Conservation (phyloP, 2,329 filamentous ascomycete species). For the Drechslerella dactyloides region DNA sequence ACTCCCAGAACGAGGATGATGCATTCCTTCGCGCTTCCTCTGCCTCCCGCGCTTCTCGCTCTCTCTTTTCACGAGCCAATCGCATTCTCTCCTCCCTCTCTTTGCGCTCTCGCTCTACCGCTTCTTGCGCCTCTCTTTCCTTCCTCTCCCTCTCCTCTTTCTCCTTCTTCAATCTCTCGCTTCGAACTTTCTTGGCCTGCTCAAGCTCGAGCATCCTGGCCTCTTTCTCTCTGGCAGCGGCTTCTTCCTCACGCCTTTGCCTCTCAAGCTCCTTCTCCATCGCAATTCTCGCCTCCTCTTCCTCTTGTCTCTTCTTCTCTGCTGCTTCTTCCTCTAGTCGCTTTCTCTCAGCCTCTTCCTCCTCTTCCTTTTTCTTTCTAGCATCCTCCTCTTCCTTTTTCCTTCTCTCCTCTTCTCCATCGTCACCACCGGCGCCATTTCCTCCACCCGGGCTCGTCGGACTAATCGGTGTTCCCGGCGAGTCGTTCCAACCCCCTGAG, state of each 20-base stretch:
- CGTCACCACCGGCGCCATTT: conserved; percentile 23
- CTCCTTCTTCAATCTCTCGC: conserved; percentile 20
- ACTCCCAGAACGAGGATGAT: conserved; percentile 9
- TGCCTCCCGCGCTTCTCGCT: conserved; percentile 22
- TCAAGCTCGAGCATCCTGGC: conserved; percentile 5
- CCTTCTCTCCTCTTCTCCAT: conserved; percentile 28
- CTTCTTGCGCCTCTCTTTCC: conserved; percentile 23
- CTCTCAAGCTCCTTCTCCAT: conserved; percentile 7
- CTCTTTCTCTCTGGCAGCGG: conserved; percentile 17
- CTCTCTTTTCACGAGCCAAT: conserved; percentile 19
- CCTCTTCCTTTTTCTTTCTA: conserved; percentile 19
- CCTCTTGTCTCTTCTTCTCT: conserved; percentile 12
- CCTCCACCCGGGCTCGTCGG: conserved; percentile 34
- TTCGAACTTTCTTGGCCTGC: neutral
- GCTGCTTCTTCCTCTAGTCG: conserved; percentile 26
- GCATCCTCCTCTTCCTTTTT: conserved; percentile 38
- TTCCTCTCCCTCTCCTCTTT: conserved; percentile 26
- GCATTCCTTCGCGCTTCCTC: conserved; percentile 23
- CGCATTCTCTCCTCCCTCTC: conserved; percentile 26
- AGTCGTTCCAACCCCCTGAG: conserved; percentile 22
- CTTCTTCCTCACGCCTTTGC: conserved; percentile 18
- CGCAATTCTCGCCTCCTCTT: conserved; percentile 13
- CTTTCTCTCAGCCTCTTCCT: conserved; percentile 23
- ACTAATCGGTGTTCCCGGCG: conserved; percentile 34
- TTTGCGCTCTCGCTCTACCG: conserved; percentile 15